Evolutionary conservation across 2,329 filamentous ascomycete species (phyloP), one percentile per base, ranked within the genome.

Genomic region (Fusarium graminum): DNA sequence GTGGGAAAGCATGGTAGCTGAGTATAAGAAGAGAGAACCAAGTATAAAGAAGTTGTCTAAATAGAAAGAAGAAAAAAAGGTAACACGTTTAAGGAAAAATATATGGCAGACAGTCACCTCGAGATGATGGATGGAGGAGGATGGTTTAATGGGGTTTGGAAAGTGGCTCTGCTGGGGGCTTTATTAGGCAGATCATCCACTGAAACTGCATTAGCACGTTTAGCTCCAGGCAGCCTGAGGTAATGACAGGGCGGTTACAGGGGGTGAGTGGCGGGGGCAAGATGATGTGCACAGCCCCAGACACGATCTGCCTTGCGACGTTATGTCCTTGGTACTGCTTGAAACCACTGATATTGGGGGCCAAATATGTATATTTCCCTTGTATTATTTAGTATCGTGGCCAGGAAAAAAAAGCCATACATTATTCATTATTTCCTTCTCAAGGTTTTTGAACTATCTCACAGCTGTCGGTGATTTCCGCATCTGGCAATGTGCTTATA

Each of bases 1-100:
- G 38, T 68, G 45, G 36, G 55, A 53, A 41, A 72, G 51, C 71
- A 74, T 73, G 54, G 22, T 30, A 47, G 12, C 14, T 25, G 40
- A 22, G 42, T 4, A 53, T 14, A n/a, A 40, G 30, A 38, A 11
- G 40, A 38, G 26, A 4, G 29, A 36, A 49, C 34, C 30, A 28
- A 28, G 28, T 43, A n/a, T 40, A 28, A 50, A 32, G 53, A 47
- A n/a, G 22, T 2, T 28, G 17, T 52, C 52, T 41, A 45, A 44
- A n/a, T 60, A 25, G 22, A 41, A 53, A 22, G 25, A 54, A 59
- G 13, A 14, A 55, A 51, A 28, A 40, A 29, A 34, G 32, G 51
- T 16, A 13, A 32, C 22, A 22, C 22, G 26, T 32, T 32, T 26
- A 40, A 41, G 12, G 22, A 55, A 39, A 51, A 45, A 17, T 49